Evolutionary conservation across 2,329 filamentous ascomycete species (phyloP).

Genomic region (Fusarium napiforme): DNA sequence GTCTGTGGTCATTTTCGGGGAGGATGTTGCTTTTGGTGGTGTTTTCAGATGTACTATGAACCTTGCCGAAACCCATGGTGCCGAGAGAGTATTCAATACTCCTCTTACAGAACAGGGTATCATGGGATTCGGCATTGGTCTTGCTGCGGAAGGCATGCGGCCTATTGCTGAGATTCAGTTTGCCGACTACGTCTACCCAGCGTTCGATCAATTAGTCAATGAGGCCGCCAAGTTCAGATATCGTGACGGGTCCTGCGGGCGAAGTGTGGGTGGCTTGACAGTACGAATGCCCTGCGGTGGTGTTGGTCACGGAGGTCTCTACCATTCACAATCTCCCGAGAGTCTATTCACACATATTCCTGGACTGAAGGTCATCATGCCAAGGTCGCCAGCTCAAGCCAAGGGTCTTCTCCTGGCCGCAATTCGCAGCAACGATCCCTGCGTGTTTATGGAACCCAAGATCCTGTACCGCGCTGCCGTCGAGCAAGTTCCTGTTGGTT

Average conservation of each 20-base stretch:
- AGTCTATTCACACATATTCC: constrained; percentile 89
- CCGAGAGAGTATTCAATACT: constrained; percentile 94
- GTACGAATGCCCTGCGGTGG: constrained; percentile 91
- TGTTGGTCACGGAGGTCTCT: constrained; percentile 87
- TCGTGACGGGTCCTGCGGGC: constrained; percentile 69
- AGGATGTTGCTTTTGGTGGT: constrained; percentile 96
- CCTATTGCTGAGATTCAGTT: constrained; percentile 96
- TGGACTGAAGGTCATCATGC: constrained; percentile 85
- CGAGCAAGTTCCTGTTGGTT: constrained; percentile 84
- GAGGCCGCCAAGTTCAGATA: constrained; percentile 91
- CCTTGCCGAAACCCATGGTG: constrained; percentile 86
- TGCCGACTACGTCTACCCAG: constrained; percentile 92
- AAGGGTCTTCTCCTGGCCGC: constrained; percentile 85
- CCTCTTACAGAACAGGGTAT: constrained; percentile 95
- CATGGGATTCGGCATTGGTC: constrained; percentile 90
- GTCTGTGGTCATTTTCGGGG: constrained; percentile 89
- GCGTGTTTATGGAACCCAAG: constrained; percentile 95
- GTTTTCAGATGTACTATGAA: constrained; percentile 96
- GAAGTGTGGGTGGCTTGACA: constrained; percentile 80
- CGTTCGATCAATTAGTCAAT: constrained; percentile 94
- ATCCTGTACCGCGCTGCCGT: constrained; percentile 91
- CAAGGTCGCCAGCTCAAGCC: constrained; percentile 85
- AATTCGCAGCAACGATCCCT: constrained; percentile 85
- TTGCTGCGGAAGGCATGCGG: constrained; percentile 89
- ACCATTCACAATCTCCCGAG: constrained; percentile 92